These are phyloP conservation scores for Monosporascus sp. DNA, from an alignment of 2,329 filamentous ascomycete species.

Conservation along the genomic window DNA sequence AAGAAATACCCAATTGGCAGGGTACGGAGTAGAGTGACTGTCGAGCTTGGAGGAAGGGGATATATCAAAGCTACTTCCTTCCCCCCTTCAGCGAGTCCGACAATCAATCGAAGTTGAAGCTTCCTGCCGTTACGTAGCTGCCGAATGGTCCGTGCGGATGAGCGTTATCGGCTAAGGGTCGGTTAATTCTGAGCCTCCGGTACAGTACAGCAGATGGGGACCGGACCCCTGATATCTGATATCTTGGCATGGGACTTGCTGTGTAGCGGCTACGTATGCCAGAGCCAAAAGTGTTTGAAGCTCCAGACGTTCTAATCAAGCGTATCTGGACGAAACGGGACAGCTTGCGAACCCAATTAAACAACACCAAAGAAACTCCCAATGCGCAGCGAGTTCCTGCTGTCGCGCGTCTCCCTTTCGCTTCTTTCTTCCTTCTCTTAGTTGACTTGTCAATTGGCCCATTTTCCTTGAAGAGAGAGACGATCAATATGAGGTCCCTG, in stretches of 20 bases:
- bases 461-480: constrained; percentile 5
- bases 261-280: constrained; percentile 27
- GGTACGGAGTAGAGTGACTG: not conserved
- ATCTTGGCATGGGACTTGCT: not conserved
- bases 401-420: constrained; percentile 3
- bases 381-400: constrained; percentile 20
- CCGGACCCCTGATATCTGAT: not conserved
- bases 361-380: constrained; percentile 9
- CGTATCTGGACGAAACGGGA: not conserved
- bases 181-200: no score
- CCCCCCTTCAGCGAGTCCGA: not conserved
- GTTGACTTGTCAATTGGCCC: constrained; percentile 11
- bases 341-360: not conserved
- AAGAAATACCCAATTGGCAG: no score
- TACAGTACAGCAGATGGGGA: not conserved
- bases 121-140: no score
- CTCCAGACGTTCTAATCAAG: not conserved
- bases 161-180: no score
- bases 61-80: not conserved
- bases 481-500: constrained; percentile 65
- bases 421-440: not conserved
- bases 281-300: constrained; percentile 11
- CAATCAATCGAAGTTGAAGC: no score
- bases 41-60: not conserved
- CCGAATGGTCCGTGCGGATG: no score